Evolutionary conservation across 1,284 basidiomycete genomes (phyloP).

Genomic region (Caloboletus inedulis): DNA sequence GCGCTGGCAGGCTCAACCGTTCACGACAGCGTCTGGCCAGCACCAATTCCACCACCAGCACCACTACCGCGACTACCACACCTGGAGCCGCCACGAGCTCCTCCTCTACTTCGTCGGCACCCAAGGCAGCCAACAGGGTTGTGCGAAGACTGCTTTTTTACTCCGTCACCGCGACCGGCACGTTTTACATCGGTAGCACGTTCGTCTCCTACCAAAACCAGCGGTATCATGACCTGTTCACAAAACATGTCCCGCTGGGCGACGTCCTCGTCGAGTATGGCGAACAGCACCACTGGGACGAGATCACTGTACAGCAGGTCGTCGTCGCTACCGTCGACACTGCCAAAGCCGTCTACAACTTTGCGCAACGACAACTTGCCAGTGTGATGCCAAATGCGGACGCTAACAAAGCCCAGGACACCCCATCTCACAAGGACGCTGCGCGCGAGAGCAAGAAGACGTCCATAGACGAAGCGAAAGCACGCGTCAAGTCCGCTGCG

Average conservation of each 20-base stretch:
- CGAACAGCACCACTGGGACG: slow-evolving; percentile 77
- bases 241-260: slow-evolving; percentile 75
- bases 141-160: slow-evolving; percentile 56
- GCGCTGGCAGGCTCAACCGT: not conserved
- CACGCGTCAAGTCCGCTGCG: slow-evolving; percentile 47
- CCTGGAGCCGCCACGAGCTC: not conserved
- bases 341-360: slow-evolving; percentile 49
- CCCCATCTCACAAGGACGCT: slow-evolving; percentile 26
- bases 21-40: slow-evolving; percentile 52
- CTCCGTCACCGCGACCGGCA: slow-evolving; percentile 59
- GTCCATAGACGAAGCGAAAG: slow-evolving; percentile 41
- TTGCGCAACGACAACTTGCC: slow-evolving; percentile 44
- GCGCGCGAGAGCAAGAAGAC: slow-evolving; percentile 34
- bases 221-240: slow-evolving; percentile 78
- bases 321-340: slow-evolving; percentile 54
- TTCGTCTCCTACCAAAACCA: slow-evolving; percentile 73
- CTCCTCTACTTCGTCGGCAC: slow-evolving; percentile 24
- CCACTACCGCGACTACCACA: slow-evolving; percentile 19
- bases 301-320: slow-evolving; percentile 58
- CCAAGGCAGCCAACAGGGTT: slow-evolving; percentile 53
- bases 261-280: slow-evolving; percentile 76
- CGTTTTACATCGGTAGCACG: slow-evolving; percentile 79
- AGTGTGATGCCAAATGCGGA: slow-evolving; percentile 35
- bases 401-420: slow-evolving; percentile 40
- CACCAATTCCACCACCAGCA: slow-evolving; percentile 36